Evolutionary conservation across 2,329 filamentous ascomycete genomes (phyloP).

Genomic region (Cylindrodendrum hubeiense): DNA sequence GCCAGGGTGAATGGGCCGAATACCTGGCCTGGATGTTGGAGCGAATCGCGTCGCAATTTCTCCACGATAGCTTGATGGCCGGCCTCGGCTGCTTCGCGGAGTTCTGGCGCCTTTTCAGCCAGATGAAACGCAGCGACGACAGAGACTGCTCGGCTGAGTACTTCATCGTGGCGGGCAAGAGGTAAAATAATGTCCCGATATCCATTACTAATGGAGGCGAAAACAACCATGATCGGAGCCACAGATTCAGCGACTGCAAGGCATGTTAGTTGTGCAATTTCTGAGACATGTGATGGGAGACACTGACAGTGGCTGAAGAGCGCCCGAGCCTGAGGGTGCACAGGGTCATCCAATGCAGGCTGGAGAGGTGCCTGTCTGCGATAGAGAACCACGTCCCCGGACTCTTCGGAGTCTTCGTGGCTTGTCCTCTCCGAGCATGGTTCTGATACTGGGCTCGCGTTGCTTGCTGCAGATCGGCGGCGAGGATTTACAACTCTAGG

Average conservation of each 20-base stretch:
- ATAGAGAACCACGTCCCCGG: not conserved
- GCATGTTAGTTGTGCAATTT: not conserved
- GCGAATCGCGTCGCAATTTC: constrained; percentile 48
- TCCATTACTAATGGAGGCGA: constrained; percentile 52
- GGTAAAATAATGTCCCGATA: constrained; percentile 55
- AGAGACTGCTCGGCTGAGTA: constrained; percentile 51
- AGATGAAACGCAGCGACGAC: constrained; percentile 56
- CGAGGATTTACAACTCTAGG: not conserved
- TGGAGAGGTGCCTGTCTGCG: constrained; percentile 18
- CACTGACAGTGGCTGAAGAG: constrained; percentile 52
- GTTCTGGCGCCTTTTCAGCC: constrained; percentile 45
- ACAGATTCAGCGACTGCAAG: constrained; percentile 50
- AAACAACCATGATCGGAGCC: constrained; percentile 55
- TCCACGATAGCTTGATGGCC: constrained; percentile 52
- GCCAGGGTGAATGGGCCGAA: constrained; percentile 53
- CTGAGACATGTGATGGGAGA: fast-evolving
- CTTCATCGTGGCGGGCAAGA: constrained; percentile 52
- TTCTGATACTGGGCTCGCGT: not conserved
- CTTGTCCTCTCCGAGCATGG: not conserved
- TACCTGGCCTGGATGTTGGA: constrained; percentile 44
- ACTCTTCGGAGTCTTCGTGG: not conserved
- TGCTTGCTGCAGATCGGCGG: not conserved
- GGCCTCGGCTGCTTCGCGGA: constrained; percentile 48
- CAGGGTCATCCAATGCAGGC: constrained; percentile 40
- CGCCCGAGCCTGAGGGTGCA: constrained; percentile 47